Percentiles rank a stretch among this genome's conserved stretches.
Conservation (phyloP, 2,329 filamentous ascomycete genomes). For the Neofusicoccum ribis region DNA sequence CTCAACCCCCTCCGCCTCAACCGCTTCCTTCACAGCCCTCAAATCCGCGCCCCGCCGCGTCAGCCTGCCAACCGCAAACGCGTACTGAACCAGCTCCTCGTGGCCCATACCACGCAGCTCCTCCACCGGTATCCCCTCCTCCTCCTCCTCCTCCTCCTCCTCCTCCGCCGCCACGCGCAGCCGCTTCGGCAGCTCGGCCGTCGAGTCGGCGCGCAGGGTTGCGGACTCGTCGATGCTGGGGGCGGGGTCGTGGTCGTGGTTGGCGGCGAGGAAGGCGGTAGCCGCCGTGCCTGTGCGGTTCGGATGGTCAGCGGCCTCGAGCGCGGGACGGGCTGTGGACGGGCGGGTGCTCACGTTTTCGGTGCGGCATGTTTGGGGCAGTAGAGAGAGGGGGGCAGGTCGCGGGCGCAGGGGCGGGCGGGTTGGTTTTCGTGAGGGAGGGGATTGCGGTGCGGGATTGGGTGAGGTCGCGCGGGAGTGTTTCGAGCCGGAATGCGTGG, state of each 20-base stretch:
- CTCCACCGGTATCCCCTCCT: not conserved
- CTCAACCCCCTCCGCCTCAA: not conserved
- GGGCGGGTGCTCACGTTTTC: no score
- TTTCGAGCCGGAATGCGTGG: no score
- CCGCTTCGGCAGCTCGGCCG: not conserved
- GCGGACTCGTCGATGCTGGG: slow-evolving; percentile 2
- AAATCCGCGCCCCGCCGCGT: no score
- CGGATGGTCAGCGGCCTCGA: no score
- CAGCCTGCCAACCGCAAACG: no score
- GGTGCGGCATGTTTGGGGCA: not conserved
- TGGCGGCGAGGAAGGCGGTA: not conserved
- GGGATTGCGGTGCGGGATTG: no score
- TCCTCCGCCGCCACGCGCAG: not conserved
- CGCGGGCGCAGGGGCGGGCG: no score
- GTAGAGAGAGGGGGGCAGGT: no score
- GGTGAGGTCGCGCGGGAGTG: no score
- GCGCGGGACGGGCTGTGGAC: no score
- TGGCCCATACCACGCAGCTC: not conserved
- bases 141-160: not conserved
- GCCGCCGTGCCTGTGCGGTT: not conserved
- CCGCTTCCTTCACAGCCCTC: not conserved
- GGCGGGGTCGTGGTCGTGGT: not conserved
- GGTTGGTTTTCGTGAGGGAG: no score
- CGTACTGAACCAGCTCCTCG: not conserved
- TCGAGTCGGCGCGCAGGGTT: not conserved